These are phyloP conservation scores for Hansenula lynferdii DNA, from an alignment of 1,139 yeast genomes.

Conservation along the genomic window DNA sequence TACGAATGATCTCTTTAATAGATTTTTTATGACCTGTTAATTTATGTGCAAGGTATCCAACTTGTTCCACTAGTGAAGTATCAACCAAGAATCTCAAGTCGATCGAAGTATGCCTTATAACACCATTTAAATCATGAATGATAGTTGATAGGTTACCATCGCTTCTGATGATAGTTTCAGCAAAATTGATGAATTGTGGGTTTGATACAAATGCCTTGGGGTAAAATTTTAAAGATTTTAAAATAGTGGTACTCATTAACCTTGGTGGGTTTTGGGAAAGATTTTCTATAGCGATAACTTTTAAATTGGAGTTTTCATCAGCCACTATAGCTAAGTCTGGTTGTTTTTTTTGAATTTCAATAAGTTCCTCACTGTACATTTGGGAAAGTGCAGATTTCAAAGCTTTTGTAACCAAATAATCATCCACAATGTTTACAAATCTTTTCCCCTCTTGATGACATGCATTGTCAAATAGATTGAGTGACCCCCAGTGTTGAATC, in stretches of 20 bases:
- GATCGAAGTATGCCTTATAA: slow-evolving; percentile 41
- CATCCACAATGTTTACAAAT: slow-evolving; percentile 53
- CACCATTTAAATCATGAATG: slow-evolving; percentile 48
- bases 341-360: slow-evolving; percentile 25
- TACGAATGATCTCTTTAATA: slow-evolving; percentile 58
- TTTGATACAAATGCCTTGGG: slow-evolving; percentile 24
- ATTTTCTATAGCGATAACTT: slow-evolving; percentile 47
- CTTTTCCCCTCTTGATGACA: slow-evolving; percentile 23
- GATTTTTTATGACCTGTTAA: slow-evolving; percentile 87
- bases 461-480: slow-evolving; percentile 35
- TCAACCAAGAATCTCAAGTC: slow-evolving; percentile 30
- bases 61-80: slow-evolving; percentile 8
- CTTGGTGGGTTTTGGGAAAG: slow-evolving; percentile 45
- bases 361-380: slow-evolving; percentile 17
- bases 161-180: slow-evolving; percentile 23
- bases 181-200: slow-evolving; percentile 28
- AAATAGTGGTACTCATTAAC: slow-evolving; percentile 24
- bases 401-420: slow-evolving; percentile 39
- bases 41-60: slow-evolving; percentile 38
- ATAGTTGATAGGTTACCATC: slow-evolving; percentile 34
- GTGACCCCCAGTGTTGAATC: slow-evolving; percentile 54
- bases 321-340: slow-evolving; percentile 57
- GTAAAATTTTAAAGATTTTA: slow-evolving; percentile 19
- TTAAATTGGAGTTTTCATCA: slow-evolving; percentile 39
- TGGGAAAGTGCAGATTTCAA: slow-evolving; percentile 22